phyloP scores from a whole-genome alignment of 345 rosid species.

The Murraya paniculata region DNA sequence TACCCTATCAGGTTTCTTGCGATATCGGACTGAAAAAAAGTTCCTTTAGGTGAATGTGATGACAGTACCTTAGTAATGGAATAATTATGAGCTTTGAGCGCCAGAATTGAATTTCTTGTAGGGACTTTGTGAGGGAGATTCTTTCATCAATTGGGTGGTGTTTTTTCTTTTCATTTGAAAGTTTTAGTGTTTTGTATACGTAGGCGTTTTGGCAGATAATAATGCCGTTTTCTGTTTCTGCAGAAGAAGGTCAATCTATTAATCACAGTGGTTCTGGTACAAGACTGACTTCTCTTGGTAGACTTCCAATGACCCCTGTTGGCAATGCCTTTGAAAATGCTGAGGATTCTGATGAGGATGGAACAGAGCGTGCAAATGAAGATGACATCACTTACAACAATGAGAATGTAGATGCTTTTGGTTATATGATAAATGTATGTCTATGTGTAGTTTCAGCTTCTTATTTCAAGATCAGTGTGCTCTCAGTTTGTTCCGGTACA shows the following conservation, averaged over 20 bases:
- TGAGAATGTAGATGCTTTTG: slow-evolving; percentile 25
- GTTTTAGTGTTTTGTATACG: not conserved
- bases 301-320: slow-evolving; percentile 43
- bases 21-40: not conserved
- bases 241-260: slow-evolving; percentile 34
- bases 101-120: not conserved
- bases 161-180: not conserved
- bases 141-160: not conserved
- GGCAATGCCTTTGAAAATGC: slow-evolving; percentile 29
- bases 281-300: slow-evolving; percentile 37
- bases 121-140: not conserved
- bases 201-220: not conserved
- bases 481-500: not conserved
- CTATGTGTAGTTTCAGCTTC: not conserved
- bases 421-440: slow-evolving; percentile 22
- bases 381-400: slow-evolving; percentile 27
- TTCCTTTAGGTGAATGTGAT: not conserved
- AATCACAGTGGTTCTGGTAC: slow-evolving; percentile 33
- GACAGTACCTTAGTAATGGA: not conserved
- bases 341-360: slow-evolving; percentile 52
- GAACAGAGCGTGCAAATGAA: slow-evolving; percentile 38
- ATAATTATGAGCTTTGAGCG: not conserved
- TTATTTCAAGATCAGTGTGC: not conserved
- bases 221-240: not conserved
- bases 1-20: not conserved